A percentile compares a stretch with the other conserved stretches of the same genome.
These are phyloP conservation scores for Ceratocystis eucalypticola DNA, from an alignment of 2,329 filamentous ascomycete genomes.

Conservation along the genomic window DNA sequence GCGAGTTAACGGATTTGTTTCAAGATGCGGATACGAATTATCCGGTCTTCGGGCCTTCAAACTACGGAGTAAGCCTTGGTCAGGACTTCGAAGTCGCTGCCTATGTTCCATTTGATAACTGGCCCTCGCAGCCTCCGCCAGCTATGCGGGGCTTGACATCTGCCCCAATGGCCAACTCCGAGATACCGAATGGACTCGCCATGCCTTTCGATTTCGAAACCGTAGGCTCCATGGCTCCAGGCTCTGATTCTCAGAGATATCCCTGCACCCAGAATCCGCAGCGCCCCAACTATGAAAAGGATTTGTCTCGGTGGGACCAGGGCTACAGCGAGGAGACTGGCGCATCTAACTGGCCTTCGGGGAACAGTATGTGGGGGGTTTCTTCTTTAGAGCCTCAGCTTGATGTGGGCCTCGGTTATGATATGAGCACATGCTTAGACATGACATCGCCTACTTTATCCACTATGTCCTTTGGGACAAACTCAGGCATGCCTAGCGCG, in stretches of 20 bases:
- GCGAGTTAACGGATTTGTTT: slow-evolving; percentile 7
- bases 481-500: not conserved
- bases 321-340: not conserved
- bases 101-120: not conserved
- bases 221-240: not conserved
- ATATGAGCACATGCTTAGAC: not conserved
- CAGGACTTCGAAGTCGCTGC: not conserved
- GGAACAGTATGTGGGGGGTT: not conserved
- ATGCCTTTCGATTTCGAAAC: not conserved
- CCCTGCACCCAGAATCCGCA: not conserved
- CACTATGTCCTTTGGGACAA: slow-evolving; percentile 12
- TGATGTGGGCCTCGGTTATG: not conserved
- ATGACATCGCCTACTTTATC: slow-evolving; percentile 12
- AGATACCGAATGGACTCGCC: not conserved
- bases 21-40: slow-evolving; percentile 4
- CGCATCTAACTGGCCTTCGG: slow-evolving; percentile 3
- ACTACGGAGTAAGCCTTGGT: not conserved
- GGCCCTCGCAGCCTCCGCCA: not conserved
- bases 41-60: not conserved
- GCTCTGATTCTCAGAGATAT: not conserved
- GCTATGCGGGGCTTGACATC: not conserved
- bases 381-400: not conserved
- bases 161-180: not conserved
- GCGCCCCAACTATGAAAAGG: not conserved
- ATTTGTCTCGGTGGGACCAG: not conserved